phyloP scores from a whole-genome alignment of 2,329 filamentous ascomycete genomes.

The Aschersonia sp. region DNA sequence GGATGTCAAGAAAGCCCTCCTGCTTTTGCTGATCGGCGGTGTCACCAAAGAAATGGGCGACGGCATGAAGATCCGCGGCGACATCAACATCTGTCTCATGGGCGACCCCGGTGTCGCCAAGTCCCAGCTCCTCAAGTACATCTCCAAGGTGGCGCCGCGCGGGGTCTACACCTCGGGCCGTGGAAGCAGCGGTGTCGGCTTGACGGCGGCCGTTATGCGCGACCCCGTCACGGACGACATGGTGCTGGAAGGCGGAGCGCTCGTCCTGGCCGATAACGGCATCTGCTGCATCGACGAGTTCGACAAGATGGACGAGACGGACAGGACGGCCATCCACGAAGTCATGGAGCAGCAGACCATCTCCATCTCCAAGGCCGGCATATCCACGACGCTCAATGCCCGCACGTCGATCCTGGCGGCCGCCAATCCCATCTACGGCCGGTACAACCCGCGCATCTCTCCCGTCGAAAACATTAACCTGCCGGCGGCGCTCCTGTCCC shows the following conservation, averaged over 20 bases:
- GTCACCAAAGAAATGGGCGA: conserved; percentile 95
- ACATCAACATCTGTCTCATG: conserved; percentile 98
- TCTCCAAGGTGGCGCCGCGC: conserved; percentile 91
- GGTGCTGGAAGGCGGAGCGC: conserved; percentile 67
- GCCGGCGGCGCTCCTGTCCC: conserved; percentile 87
- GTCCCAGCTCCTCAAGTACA: conserved; percentile 95
- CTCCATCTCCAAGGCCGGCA: conserved; percentile 64
- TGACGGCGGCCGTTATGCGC: conserved; percentile 72
- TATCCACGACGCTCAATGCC: conserved; percentile 73
- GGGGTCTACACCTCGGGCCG: conserved; percentile 75
- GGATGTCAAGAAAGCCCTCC: conserved; percentile 93
- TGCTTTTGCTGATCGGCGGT: conserved; percentile 90
- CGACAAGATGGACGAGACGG: conserved; percentile 80
- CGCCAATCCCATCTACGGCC: conserved; percentile 92
- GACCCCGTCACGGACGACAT: conserved; percentile 76
- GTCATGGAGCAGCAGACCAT: conserved; percentile 85
- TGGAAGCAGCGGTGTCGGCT: conserved; percentile 68
- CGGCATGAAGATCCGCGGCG: conserved; percentile 96
- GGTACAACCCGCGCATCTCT: conserved; percentile 94
- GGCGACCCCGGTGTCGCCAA: conserved; percentile 99
- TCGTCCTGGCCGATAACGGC: conserved; percentile 69
- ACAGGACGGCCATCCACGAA: conserved; percentile 73
- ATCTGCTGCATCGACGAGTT: conserved; percentile 83
- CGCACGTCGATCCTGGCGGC: conserved; percentile 91
- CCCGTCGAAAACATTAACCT: conserved; percentile 99